These are phyloP conservation scores for Lentinula sp. DNA, from an alignment of 768 basidiomycete genomes.

Conservation along the genomic window DNA sequence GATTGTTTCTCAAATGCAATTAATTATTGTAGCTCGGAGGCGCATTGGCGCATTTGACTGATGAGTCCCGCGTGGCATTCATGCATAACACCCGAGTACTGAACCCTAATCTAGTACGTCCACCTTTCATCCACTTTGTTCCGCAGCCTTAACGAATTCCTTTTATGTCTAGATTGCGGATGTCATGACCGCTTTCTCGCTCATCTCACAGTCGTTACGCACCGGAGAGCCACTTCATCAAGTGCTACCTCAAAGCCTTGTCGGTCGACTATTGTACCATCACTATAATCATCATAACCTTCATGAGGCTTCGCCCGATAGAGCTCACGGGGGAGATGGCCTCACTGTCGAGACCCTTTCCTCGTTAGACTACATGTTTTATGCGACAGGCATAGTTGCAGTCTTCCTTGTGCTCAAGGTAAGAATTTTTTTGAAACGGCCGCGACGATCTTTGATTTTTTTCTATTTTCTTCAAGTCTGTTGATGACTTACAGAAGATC, in stretches of 20 bases:
- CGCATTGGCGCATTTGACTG: slow-evolving; percentile 36
- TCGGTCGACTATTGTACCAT: slow-evolving; percentile 43
- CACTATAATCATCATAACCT: slow-evolving; percentile 9
- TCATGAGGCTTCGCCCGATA: neutral
- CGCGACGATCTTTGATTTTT: neutral
- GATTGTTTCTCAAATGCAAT: neutral
- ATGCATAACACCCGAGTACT: slow-evolving; percentile 41
- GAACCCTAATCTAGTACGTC: slow-evolving; percentile 49
- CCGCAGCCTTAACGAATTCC: slow-evolving; percentile 9
- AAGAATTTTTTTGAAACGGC: neutral
- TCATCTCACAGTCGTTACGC: slow-evolving; percentile 38
- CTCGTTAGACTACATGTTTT: slow-evolving; percentile 29
- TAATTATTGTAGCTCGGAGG: slow-evolving; percentile 24
- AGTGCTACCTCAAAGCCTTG: slow-evolving; percentile 32
- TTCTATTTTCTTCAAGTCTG: slow-evolving; percentile 13
- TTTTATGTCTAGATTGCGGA: slow-evolving; percentile 26
- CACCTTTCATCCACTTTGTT: neutral
- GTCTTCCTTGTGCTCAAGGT: slow-evolving; percentile 31
- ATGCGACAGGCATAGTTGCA: slow-evolving; percentile 31
- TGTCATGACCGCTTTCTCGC: slow-evolving; percentile 35
- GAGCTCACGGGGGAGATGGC: neutral
- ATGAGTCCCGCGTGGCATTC: slow-evolving; percentile 31
- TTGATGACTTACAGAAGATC: slow-evolving; percentile 31
- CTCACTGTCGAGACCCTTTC: slow-evolving; percentile 10
- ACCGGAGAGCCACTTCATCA: slow-evolving; percentile 39